Percentiles rank a stretch among this genome's conserved stretches.
These are phyloP conservation scores for Xylariaceae sp. DNA, from an alignment of 2,329 filamentous ascomycete genomes.

Conservation along the genomic window DNA sequence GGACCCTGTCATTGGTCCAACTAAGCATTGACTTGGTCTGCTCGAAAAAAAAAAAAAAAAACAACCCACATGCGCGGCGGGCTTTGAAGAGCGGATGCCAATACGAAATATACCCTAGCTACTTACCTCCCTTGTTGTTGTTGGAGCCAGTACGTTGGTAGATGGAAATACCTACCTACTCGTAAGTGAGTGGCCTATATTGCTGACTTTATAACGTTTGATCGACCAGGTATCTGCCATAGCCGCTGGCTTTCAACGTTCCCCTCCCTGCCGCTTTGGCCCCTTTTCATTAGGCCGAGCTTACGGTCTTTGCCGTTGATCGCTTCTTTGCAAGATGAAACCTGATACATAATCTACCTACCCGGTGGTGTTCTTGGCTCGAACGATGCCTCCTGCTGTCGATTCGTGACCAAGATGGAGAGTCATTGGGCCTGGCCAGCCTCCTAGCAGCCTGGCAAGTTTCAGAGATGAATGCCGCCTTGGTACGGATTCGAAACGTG, in stretches of 20 bases:
- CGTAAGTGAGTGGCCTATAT: no score
- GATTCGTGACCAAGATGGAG: neutral
- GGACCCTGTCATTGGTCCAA: slow-evolving; percentile 23
- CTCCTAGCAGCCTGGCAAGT: neutral
- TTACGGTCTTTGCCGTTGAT: neutral
- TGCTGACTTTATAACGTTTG: no score
- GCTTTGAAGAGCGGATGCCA: neutral
- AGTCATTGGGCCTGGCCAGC: no score
- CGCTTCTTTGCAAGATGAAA: neutral
- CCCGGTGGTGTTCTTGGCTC: neutral
- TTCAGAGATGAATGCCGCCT: neutral
- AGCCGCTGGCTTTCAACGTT: neutral
- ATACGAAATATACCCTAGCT: no score
- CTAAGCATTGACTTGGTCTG: neutral
- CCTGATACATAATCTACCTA: neutral
- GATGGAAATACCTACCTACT: no score
- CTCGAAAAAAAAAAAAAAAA: neutral
- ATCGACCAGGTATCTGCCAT: neutral
- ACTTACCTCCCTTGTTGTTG: no score
- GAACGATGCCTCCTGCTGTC: neutral
- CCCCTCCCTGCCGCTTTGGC: neutral
- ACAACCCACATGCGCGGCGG: neutral
- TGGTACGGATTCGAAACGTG: neutral
- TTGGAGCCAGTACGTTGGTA: no score
- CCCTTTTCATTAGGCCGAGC: neutral